phyloP scores from a whole-genome alignment of 305 asterid genomes.

The Striga hermonthica region DNA sequence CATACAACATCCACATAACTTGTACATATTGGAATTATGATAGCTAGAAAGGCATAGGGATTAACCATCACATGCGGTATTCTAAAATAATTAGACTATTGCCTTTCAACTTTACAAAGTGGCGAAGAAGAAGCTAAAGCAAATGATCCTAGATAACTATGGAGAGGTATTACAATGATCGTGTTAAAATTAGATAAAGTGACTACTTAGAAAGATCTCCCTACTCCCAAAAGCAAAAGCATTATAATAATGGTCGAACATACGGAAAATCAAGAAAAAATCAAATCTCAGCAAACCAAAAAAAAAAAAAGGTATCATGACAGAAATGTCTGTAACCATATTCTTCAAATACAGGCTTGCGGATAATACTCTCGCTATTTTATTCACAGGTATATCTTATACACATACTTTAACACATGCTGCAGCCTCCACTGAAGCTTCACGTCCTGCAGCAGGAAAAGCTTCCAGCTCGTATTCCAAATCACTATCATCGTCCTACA shows the following conservation, averaged over 20 bases:
- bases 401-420: constrained; percentile 58
- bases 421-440: constrained; percentile 65
- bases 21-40: neutral
- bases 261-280: neutral
- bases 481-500: constrained; percentile 89
- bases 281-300: neutral
- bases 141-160: neutral
- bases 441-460: constrained; percentile 57
- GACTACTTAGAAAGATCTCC: neutral
- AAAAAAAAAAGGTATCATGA: constrained; percentile 15
- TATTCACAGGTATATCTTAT: neutral
- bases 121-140: neutral
- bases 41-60: neutral
- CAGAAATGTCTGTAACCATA: constrained; percentile 3
- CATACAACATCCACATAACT: too few relatives aligned
- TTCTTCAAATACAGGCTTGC: constrained; percentile 2
- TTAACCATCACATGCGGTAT: neutral
- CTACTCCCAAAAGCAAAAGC: neutral
- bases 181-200: neutral
- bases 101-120: neutral
- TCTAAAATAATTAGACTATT: neutral
- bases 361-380: neutral
- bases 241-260: neutral
- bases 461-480: constrained; percentile 66
- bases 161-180: neutral